Base-by-base conservation (phyloP, 176 grass and related monocot species). In the Oryza nivara region DNA sequence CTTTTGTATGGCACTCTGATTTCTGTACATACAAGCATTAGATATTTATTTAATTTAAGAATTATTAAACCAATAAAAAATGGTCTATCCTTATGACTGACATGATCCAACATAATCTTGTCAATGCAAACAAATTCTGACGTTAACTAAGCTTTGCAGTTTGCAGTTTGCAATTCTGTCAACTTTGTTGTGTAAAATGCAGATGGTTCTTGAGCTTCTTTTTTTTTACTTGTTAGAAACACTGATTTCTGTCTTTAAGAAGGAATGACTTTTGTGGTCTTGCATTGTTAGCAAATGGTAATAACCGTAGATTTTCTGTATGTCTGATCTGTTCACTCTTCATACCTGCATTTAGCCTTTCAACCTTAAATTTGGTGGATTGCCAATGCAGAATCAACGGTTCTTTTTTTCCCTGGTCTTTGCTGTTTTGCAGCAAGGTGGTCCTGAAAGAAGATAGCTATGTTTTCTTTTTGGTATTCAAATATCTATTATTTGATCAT, bases 401-500 rank as follows among this genome's bases (percentile, higher is more conserved):
- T 8, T 70, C 81, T 26, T 86, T 70, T 78, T 52, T 17, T 1
- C 11, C 14, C 73, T 58, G 19, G 25, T 78, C 51, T 26, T 73
- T 90, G 36, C 15, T 20, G 48, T 46, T 35, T 86, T 73, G 67
- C 63, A 67, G 36, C 36, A 41, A 30, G 61, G 49, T 78, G 19
- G n/a, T 79, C 47, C 19, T 4, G 49, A 69, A 68, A 84, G 70
- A 79, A 65, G 3, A 41, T 60, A 36, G 9, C 14, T 45, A 65
- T 19, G 4, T 70, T 41, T 35, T 54, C 30, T 54, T 12, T 70
- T 76, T 54, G 48, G 9, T 23, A 75, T 76, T 91, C 20, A 56
- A 75, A 84, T 84, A 75, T 30, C 25, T 67, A 64, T 84, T 84
- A 72, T 35, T 75, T 71, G 13, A n/a, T 60, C 20, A 20, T 88